Percentiles rank a stretch among this genome's conserved stretches.
Evolutionary conservation across 495 filamentous ascomycete species (phyloP).

Genomic region (Talaromyces liani): DNA sequence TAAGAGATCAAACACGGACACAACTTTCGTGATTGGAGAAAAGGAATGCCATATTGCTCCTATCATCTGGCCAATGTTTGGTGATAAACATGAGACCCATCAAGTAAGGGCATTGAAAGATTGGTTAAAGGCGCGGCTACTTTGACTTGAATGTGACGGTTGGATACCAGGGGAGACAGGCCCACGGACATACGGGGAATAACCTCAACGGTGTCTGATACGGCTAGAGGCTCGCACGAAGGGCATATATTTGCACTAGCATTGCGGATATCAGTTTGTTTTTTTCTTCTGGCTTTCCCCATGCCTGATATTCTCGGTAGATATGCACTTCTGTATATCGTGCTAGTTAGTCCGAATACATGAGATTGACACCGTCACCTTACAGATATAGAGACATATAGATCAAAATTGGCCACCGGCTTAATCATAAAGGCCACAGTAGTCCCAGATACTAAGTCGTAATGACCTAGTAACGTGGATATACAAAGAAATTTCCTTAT

Average conservation of each 20-base stretch:
- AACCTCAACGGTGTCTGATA: too few species aligned
- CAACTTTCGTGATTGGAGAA: slow-evolving; percentile 29
- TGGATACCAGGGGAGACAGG: too few species aligned
- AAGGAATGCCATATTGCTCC: slow-evolving; percentile 39
- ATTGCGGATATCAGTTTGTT: too few species aligned
- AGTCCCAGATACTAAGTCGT: neutral
- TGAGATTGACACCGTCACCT: too few species aligned
- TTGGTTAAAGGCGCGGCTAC: slow-evolving; percentile 14
- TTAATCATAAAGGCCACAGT: neutral
- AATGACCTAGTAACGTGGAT: neutral
- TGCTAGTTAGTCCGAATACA: too few species aligned
- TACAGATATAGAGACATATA: neutral
- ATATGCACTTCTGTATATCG: too few species aligned
- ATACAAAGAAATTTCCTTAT: neutral
- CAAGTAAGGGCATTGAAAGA: slow-evolving; percentile 30
- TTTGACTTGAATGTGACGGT: neutral
- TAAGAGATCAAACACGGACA: slow-evolving; percentile 10
- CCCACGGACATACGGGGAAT: too few species aligned
- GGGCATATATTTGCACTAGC: too few species aligned
- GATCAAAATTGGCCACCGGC: slow-evolving; percentile 1
- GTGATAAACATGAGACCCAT: slow-evolving; percentile 27
- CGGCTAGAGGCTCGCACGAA: too few species aligned
- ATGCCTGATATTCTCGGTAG: too few species aligned
- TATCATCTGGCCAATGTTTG: slow-evolving; percentile 30
- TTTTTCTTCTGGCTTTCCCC: too few species aligned